Evolutionary conservation across 441 rosid species (phyloP).

Genomic region (Syzygium malaccense): DNA sequence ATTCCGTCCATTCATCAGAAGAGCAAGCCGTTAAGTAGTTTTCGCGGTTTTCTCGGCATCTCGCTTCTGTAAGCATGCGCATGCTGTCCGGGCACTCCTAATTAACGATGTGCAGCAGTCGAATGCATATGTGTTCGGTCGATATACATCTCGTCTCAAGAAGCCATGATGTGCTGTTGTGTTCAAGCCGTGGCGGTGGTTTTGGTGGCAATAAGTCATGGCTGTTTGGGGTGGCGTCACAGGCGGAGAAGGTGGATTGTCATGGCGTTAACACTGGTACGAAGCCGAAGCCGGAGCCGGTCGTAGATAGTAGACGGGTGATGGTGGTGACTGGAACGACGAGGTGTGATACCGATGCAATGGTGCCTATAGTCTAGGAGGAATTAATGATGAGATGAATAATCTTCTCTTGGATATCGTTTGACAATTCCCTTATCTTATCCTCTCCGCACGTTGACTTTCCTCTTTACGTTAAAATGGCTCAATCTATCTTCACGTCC

Average conservation of each 20-base stretch:
- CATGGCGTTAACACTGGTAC: rapidly evolving
- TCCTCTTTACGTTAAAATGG: neutral
- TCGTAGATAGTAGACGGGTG: neutral
- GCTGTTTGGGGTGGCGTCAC: neutral
- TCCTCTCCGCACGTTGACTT: neutral
- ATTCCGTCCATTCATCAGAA: too few species aligned
- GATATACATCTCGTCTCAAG: neutral
- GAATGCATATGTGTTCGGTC: neutral
- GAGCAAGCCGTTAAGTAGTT: too few species aligned
- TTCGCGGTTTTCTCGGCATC: too few species aligned
- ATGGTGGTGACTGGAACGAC: neutral
- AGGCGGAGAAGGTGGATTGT: neutral
- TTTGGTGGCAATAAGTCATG: neutral
- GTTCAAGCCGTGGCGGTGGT: neutral
- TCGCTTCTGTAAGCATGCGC: neutral
- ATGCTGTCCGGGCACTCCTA: neutral
- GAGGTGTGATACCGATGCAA: neutral
- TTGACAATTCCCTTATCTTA: neutral
- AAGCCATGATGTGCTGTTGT: neutral
- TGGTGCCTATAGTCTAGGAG: neutral
- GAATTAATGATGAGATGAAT: neutral
- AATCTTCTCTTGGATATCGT: neutral
- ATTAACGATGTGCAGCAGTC: rapidly evolving
- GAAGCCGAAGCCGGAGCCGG: neutral
- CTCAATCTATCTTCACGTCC: neutral